phyloP scores from a whole-genome alignment of 2,329 filamentous ascomycete genomes.

The Helicocarpus griseus region DNA sequence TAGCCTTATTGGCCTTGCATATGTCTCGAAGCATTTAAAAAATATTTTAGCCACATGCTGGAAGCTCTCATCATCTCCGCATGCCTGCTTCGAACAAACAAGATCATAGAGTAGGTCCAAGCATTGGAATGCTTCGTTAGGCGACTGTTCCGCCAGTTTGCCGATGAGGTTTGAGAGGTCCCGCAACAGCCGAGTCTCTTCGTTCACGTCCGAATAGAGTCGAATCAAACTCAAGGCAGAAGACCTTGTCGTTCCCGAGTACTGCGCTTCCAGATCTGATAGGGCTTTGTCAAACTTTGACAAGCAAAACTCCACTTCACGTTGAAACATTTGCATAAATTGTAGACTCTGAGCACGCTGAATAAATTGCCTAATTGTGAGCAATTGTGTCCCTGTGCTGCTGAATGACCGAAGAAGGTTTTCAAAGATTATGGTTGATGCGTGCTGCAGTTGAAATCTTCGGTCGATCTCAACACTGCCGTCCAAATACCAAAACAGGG shows the following conservation, averaged over 20 bases:
- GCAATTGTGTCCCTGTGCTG: slow-evolving; percentile 39
- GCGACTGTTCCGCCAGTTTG: slow-evolving; percentile 39
- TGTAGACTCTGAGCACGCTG: slow-evolving; percentile 40
- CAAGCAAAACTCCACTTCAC: slow-evolving; percentile 50
- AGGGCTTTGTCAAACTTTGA: slow-evolving; percentile 49
- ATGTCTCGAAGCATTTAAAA: slow-evolving; percentile 71
- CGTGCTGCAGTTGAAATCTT: slow-evolving; percentile 26
- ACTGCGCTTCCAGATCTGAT: slow-evolving; percentile 49
- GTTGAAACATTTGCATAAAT: slow-evolving; percentile 62
- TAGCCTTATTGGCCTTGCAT: slow-evolving; percentile 64
- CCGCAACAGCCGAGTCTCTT: slow-evolving; percentile 46
- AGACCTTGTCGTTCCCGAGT: slow-evolving; percentile 45
- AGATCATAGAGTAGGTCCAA: slow-evolving; percentile 69
- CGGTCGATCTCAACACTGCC: slow-evolving; percentile 27
- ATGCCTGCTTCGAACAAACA: slow-evolving; percentile 59
- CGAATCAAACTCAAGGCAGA: slow-evolving; percentile 57
- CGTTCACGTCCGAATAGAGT: slow-evolving; percentile 49
- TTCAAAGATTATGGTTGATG: slow-evolving; percentile 22
- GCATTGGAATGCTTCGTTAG: slow-evolving; percentile 55
- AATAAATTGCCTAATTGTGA: slow-evolving; percentile 41
- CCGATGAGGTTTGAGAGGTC: slow-evolving; percentile 54
- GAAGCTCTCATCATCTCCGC: slow-evolving; percentile 54
- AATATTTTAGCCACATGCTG: slow-evolving; percentile 59
- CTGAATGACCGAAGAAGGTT: slow-evolving; percentile 36
- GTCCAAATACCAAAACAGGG: slow-evolving; percentile 49